phyloP scores from a whole-genome alignment of 495 filamentous ascomycete species.

The Xylaria curta region DNA sequence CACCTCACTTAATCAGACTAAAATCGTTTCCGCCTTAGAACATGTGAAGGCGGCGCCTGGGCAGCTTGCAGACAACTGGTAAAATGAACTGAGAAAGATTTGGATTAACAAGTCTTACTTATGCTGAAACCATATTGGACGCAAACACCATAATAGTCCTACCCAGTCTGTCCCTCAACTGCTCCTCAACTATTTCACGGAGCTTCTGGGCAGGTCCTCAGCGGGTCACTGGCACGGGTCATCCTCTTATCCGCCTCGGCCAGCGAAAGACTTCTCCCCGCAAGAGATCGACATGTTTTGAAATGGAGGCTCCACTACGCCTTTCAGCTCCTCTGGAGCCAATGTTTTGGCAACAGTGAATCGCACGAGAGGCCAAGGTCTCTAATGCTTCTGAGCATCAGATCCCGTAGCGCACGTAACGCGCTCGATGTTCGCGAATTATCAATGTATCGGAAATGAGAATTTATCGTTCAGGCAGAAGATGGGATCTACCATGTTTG shows the following conservation, averaged over 20 bases:
- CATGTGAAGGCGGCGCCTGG: too few species aligned
- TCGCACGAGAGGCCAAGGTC: background rate
- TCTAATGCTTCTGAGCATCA: background rate
- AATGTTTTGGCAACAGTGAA: background rate
- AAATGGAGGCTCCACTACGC: background rate
- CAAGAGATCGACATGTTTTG: conserved; percentile 1
- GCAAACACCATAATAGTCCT: background rate
- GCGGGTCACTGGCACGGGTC: background rate
- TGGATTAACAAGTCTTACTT: too few species aligned
- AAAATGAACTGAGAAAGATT: too few species aligned
- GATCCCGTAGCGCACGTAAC: background rate
- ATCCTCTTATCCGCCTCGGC: conserved; percentile 3
- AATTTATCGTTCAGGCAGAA: background rate
- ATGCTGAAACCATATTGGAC: too few species aligned
- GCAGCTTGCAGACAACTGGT: too few species aligned
- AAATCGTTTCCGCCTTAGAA: too few species aligned
- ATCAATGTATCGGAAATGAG: background rate
- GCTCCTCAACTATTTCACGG: background rate
- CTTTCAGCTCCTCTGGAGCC: conserved; percentile 10
- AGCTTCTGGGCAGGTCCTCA: background rate
- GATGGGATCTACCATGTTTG: background rate
- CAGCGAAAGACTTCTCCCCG: conserved; percentile 6
- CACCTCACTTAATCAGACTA: too few species aligned
- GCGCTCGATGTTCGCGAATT: background rate
- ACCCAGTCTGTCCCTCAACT: background rate